Evolutionary conservation across 805 yeast species (phyloP).

Genomic region (Kodamaea restingae): DNA sequence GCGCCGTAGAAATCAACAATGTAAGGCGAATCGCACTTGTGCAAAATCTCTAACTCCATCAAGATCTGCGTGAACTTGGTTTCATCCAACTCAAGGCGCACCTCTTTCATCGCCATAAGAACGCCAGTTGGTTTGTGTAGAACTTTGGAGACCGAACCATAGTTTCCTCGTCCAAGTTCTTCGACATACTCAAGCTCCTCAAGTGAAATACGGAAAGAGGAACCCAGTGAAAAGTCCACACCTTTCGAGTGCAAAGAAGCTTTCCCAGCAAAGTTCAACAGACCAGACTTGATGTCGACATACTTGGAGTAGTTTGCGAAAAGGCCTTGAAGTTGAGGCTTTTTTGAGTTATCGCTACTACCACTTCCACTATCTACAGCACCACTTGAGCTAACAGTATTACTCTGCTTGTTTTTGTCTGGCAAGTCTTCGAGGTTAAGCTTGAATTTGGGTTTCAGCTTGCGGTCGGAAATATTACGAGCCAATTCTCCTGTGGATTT

Average conservation of each 20-base stretch:
- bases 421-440: constrained; percentile 24
- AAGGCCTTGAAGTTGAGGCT: constrained; percentile 49
- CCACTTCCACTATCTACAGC: neutral
- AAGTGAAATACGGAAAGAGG: constrained; percentile 78
- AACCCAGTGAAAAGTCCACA: constrained; percentile 83
- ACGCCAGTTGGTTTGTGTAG: constrained; percentile 89
- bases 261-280: constrained; percentile 88
- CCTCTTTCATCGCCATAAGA: constrained; percentile 96
- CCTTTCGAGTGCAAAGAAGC: constrained; percentile 91
- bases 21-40: constrained; percentile 83
- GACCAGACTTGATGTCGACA: constrained; percentile 88
- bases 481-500: constrained; percentile 33
- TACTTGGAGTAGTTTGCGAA: constrained; percentile 85
- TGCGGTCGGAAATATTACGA: constrained; percentile 36
- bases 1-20: constrained; percentile 98
- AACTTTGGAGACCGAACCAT: constrained; percentile 93
- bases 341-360: constrained; percentile 6
- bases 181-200: constrained; percentile 80
- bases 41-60: constrained; percentile 93
- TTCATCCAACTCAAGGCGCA: constrained; percentile 87
- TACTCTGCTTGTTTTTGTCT: constrained; percentile 5
- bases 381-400: neutral
- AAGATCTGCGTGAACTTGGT: constrained; percentile 89
- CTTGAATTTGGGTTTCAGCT: constrained; percentile 37
- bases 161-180: constrained; percentile 93